phyloP scores from a whole-genome alignment of 768 basidiomycete species.

The Boletus sensibilis region DNA sequence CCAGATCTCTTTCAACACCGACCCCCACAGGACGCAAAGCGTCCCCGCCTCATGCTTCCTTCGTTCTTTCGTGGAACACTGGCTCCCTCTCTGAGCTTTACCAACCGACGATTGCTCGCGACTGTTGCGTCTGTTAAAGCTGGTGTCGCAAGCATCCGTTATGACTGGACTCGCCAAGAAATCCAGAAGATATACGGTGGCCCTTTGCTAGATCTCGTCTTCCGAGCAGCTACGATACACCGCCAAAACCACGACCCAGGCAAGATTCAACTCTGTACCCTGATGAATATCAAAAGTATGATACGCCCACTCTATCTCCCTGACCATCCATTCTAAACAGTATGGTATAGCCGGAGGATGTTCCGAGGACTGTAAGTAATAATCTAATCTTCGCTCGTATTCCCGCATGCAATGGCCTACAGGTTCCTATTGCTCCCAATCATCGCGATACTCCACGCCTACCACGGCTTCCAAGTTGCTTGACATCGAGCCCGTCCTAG shows the following conservation, averaged over 20 bases:
- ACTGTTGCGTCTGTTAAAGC: slow-evolving; percentile 41
- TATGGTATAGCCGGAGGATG: slow-evolving; percentile 79
- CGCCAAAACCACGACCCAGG: slow-evolving; percentile 81
- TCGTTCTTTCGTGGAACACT: slow-evolving; percentile 7
- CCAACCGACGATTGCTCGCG: slow-evolving; percentile 53
- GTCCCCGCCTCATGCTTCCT: slow-evolving; percentile 12
- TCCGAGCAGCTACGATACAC: slow-evolving; percentile 81
- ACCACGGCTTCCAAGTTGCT: slow-evolving; percentile 87
- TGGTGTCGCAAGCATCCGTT: slow-evolving; percentile 36
- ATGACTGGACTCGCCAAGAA: slow-evolving; percentile 75
- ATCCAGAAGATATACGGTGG: slow-evolving; percentile 83
- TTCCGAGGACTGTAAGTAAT: slow-evolving; percentile 81
- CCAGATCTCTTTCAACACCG: not conserved
- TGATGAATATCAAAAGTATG: slow-evolving; percentile 98
- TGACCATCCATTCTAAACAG: slow-evolving; percentile 4
- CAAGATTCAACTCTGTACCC: slow-evolving; percentile 93
- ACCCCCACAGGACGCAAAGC: not conserved
- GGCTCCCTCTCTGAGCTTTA: slow-evolving; percentile 6
- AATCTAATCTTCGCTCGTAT: slow-evolving; percentile 1
- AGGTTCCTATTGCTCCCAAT: slow-evolving; percentile 98
- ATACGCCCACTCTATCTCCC: slow-evolving; percentile 27
- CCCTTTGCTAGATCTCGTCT: slow-evolving; percentile 87
- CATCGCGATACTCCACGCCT: slow-evolving; percentile 85
- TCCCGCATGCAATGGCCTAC: slow-evolving; percentile 4
- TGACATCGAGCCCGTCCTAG: slow-evolving; percentile 88